Conservation (phyloP, 148 eudicot genomes). For the Camellia granthamiana region DNA sequence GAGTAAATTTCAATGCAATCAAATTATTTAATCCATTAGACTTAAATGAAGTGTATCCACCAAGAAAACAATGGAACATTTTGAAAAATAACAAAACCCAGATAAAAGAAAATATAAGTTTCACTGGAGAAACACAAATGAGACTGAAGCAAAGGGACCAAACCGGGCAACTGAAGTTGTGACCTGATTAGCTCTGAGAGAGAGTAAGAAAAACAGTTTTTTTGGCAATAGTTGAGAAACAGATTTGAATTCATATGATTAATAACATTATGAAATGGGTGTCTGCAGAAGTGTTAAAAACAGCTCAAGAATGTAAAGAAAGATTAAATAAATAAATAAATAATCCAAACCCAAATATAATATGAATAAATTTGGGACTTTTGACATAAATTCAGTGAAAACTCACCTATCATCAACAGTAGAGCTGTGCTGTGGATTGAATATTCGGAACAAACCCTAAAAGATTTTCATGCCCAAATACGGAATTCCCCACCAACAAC, state of each 20-base stretch:
- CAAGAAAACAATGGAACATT: background rate
- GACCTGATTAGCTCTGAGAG: slow-evolving; percentile 6
- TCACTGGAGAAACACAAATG: background rate
- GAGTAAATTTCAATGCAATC: background rate
- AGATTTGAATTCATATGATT: background rate
- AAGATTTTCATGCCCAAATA: slow-evolving; percentile 17
- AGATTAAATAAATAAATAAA: background rate
- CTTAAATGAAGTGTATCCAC: background rate
- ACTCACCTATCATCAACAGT: slow-evolving; percentile 19
- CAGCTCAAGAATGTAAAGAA: slow-evolving; percentile 3
- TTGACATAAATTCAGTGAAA: background rate
- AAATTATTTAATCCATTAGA: background rate
- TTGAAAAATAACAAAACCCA: background rate
- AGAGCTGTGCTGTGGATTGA: slow-evolving; percentile 10
- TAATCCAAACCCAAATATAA: slow-evolving; percentile 11
- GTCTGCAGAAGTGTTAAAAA: slow-evolving; percentile 2
- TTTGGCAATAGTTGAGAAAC: background rate
- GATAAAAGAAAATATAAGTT: background rate
- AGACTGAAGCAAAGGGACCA: background rate
- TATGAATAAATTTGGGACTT: background rate
- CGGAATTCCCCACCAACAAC: slow-evolving; percentile 2
- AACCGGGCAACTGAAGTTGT: background rate
- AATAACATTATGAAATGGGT: background rate
- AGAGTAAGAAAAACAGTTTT: background rate
- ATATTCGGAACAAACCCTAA: slow-evolving; percentile 6